Evolutionary conservation across 805 yeast genomes (phyloP).

Genomic region (Candida qinlingensis): DNA sequence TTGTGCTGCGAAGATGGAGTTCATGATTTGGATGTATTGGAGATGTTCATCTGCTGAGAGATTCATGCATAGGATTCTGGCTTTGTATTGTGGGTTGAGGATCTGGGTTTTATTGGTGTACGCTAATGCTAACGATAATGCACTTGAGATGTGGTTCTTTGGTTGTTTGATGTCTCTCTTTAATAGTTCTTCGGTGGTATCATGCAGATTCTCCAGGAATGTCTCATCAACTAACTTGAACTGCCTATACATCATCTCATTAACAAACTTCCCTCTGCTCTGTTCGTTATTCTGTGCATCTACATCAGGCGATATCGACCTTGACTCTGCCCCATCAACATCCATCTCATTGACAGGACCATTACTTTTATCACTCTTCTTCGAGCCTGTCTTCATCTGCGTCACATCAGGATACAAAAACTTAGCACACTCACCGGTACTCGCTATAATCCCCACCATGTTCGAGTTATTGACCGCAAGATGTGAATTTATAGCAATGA

Average conservation of each 20-base stretch:
- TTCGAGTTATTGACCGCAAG: constrained; percentile 80
- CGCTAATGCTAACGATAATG: constrained; percentile 75
- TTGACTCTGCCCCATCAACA: constrained; percentile 1
- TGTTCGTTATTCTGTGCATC: not conserved
- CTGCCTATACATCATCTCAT: constrained; percentile 75
- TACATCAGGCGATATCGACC: constrained; percentile 15
- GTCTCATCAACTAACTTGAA: constrained; percentile 75
- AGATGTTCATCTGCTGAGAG: constrained; percentile 71
- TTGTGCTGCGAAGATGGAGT: constrained; percentile 92
- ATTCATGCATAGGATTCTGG: constrained; percentile 59
- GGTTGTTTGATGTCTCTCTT: constrained; percentile 26
- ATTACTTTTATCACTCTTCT: not conserved
- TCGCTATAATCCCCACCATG: constrained; percentile 74
- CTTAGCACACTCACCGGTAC: constrained; percentile 63
- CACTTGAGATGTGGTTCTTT: constrained; percentile 50
- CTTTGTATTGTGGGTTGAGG: constrained; percentile 44
- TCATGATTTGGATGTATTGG: constrained; percentile 91
- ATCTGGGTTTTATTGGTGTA: constrained; percentile 58
- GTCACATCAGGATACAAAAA: constrained; percentile 56
- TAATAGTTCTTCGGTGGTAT: constrained; percentile 22
- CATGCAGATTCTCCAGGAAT: constrained; percentile 54
- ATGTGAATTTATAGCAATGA: constrained; percentile 84
- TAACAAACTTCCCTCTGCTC: constrained; percentile 26
- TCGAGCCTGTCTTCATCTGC: not conserved
- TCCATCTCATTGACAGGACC: no score